phyloP scores from a whole-genome alignment of 2,329 filamentous ascomycete species.

The Nannizziopsis arthrosporioides region DNA sequence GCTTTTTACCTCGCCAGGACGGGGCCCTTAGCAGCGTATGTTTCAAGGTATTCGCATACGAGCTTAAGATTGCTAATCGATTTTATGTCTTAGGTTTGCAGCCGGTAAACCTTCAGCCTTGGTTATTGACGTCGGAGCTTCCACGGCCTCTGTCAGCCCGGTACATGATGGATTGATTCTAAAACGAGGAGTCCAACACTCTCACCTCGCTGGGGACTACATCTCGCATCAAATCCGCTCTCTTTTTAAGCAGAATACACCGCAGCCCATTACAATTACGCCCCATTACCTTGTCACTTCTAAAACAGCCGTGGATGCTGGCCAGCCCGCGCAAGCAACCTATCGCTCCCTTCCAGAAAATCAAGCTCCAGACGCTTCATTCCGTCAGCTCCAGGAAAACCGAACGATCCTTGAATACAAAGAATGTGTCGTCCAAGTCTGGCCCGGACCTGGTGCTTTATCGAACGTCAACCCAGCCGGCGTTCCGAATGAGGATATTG shows the following conservation, averaged over 20 bases:
- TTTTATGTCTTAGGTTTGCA: slow-evolving; percentile 49
- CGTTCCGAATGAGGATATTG: slow-evolving; percentile 59
- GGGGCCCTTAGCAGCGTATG: slow-evolving; percentile 69
- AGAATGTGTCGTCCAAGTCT: slow-evolving; percentile 90
- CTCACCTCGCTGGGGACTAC: slow-evolving; percentile 77
- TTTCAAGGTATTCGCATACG: slow-evolving; percentile 14
- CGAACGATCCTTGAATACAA: slow-evolving; percentile 92
- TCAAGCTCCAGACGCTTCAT: slow-evolving; percentile 53
- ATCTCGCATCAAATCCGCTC: slow-evolving; percentile 76
- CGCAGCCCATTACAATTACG: slow-evolving; percentile 61
- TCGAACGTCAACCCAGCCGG: slow-evolving; percentile 41
- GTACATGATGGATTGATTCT: slow-evolving; percentile 91
- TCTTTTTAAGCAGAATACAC: slow-evolving; percentile 56
- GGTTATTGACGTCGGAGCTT: slow-evolving; percentile 82
- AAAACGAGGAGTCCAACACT: slow-evolving; percentile 77
- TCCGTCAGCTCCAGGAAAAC: slow-evolving; percentile 77
- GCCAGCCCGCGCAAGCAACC: slow-evolving; percentile 62
- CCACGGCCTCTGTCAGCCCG: slow-evolving; percentile 77
- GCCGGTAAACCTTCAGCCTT: slow-evolving; percentile 87
- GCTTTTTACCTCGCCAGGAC: slow-evolving; percentile 88
- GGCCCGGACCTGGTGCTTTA: slow-evolving; percentile 67
- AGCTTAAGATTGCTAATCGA: slow-evolving; percentile 7
- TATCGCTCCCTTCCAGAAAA: slow-evolving; percentile 57
- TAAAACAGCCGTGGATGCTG: slow-evolving; percentile 80
- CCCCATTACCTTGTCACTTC: slow-evolving; percentile 81